Evolutionary conservation across 2,329 filamentous ascomycete genomes (phyloP), one percentile per base, ranked within the genome.

Genomic region (Colletotrichum acutatum): DNA sequence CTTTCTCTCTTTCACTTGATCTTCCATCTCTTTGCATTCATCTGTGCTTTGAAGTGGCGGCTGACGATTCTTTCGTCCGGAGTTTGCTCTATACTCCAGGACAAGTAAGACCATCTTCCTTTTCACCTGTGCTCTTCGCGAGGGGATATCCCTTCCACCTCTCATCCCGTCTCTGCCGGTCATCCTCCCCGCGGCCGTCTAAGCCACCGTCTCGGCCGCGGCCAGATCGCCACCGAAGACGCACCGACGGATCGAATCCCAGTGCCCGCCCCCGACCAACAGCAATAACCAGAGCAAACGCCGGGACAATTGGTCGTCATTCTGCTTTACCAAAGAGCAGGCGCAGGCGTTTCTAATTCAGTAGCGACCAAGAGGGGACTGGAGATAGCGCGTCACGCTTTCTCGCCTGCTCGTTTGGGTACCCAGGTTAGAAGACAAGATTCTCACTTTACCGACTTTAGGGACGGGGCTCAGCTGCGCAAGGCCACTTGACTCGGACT

Each of bases 401-500:
- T 54, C 19, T 42, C 14, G 37, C 37, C 12, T 19, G 37, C 16
- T 42, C 37, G 14, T 42, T 14, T 42, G 14, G 14, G 37, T 3
- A 42, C 42, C 42, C 16, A 9, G 16, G 42, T 19, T 19, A 19
- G 6, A 49, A 49, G 16, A 28, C 24, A 11, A 61, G 37, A 37
- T 49, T 49, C 42, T 19, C 37, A 61, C 14, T 42, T 19, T 34
- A 42, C 37, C 12, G 37, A 14, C 16, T 42, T 9, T 24, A 5
- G 7, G 16, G 59, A 49, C 24, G 9, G 30, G 11, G 7, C 22
- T 54, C 57, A 62, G 58, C 68, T 71, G 64, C 52, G 49, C 64
- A 61, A 24, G 58, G 66, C 42, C 28, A 24, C 37, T 49, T 19
- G 7, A 2, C 37, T 42, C 37, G 0, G 5, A 8, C 2, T 42